Evolutionary conservation across 352 stramenopile genomes (phyloP).

Genomic region (Plasmopara halstedii): DNA sequence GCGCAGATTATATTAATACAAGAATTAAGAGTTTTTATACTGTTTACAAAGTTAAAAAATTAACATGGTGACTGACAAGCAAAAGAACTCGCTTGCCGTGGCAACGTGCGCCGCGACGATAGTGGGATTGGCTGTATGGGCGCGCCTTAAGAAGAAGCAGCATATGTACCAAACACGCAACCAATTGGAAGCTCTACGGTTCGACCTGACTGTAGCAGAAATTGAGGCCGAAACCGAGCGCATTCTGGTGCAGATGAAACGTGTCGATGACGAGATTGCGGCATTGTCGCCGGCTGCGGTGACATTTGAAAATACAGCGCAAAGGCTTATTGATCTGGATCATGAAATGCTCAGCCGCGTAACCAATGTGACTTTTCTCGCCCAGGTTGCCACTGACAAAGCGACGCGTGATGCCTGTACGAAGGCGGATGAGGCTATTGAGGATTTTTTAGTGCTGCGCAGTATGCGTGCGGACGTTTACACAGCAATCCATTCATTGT

Average conservation of each 20-base stretch:
- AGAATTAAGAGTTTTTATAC: not conserved
- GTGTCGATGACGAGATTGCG: conserved; percentile 66
- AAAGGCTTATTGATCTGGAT: conserved; percentile 76
- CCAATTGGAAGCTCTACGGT: conserved; percentile 55
- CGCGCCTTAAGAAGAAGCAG: conserved; percentile 35
- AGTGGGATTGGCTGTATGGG: conserved; percentile 42
- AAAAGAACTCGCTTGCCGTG: conserved; percentile 54
- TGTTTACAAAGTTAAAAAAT: not conserved
- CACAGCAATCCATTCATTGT: conserved; percentile 54
- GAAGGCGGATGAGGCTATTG: conserved; percentile 73
- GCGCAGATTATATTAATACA: no score
- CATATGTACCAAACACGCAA: conserved; percentile 34
- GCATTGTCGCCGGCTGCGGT: conserved; percentile 25
- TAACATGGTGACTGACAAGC: conserved; percentile 37
- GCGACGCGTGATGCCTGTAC: conserved; percentile 72
- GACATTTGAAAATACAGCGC: conserved; percentile 63
- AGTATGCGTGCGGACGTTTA: conserved; percentile 84
- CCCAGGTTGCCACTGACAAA: conserved; percentile 62
- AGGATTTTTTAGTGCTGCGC: conserved; percentile 63
- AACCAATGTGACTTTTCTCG: conserved; percentile 81
- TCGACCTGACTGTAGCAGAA: conserved; percentile 63
- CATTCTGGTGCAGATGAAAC: conserved; percentile 64
- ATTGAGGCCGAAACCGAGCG: conserved; percentile 60
- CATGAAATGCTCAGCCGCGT: conserved; percentile 79
- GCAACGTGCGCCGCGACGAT: conserved; percentile 37